Conservation (phyloP, 2,329 filamentous ascomycete species). For the Sordariomycetes sp. region DNA sequence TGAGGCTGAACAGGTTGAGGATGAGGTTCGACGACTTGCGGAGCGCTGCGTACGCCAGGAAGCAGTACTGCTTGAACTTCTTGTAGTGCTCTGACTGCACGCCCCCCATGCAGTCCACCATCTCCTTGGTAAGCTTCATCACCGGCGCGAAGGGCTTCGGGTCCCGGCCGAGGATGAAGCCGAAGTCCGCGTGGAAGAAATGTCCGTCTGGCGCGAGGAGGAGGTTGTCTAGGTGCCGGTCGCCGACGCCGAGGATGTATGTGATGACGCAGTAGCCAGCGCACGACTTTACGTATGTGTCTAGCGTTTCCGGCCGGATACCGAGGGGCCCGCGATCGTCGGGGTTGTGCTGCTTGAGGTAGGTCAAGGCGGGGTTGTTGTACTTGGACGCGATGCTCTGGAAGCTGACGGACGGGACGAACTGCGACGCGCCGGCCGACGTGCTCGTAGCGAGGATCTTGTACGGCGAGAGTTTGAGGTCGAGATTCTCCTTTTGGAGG, state of each 20-base stretch:
- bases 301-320: conserved; percentile 82
- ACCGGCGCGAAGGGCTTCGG: conserved; percentile 94
- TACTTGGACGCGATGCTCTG: conserved; percentile 76
- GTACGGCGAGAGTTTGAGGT: conserved; percentile 89
- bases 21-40: conserved; percentile 85
- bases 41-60: conserved; percentile 83
- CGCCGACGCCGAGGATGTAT: conserved; percentile 90
- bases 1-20: conserved; percentile 87
- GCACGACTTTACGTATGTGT: conserved; percentile 90
- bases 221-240: conserved; percentile 90
- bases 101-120: conserved; percentile 98
- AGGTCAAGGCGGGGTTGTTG: conserved; percentile 60
- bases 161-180: conserved; percentile 92
- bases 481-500: conserved; percentile 88
- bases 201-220: conserved; percentile 80
- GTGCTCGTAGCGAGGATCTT: conserved; percentile 90
- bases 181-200: conserved; percentile 98
- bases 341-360: conserved; percentile 80
- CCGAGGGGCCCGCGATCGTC: conserved; percentile 71
- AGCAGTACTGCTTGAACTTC: conserved; percentile 90
- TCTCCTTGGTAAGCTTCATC: conserved; percentile 95
- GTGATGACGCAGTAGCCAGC: conserved; percentile 98
- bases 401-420: conserved; percentile 75
- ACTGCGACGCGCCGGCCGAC: conserved; percentile 82
- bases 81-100: conserved; percentile 67